phyloP scores from a whole-genome alignment of 2,329 filamentous ascomycete species.

The Penicillium sp. region DNA sequence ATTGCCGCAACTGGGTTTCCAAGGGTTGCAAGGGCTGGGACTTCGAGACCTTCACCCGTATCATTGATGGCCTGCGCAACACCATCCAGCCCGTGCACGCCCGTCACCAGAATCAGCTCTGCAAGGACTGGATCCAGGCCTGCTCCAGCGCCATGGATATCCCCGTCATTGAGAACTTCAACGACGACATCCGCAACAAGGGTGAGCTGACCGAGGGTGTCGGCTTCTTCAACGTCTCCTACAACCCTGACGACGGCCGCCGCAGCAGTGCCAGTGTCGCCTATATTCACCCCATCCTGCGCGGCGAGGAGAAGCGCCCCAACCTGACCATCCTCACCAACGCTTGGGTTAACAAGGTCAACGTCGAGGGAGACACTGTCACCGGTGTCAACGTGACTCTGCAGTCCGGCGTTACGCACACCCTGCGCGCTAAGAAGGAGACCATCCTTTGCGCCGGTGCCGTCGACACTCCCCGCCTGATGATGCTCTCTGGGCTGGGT shows the following conservation, averaged over 20 bases:
- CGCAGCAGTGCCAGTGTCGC: conserved; percentile 86
- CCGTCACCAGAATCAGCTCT: conserved; percentile 85
- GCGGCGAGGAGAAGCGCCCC: conserved; percentile 77
- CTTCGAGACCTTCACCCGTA: conserved; percentile 80
- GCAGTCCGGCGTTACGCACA: conserved; percentile 60
- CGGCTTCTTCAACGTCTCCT: conserved; percentile 88
- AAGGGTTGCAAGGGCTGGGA: conserved; percentile 84
- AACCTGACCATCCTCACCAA: conserved; percentile 88
- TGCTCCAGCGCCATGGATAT: conserved; percentile 80
- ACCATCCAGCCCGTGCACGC: conserved; percentile 87
- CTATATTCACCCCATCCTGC: conserved; percentile 89
- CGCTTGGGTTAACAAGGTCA: conserved; percentile 82
- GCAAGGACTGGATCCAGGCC: conserved; percentile 84
- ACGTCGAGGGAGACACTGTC: conserved; percentile 70
- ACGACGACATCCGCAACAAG: conserved; percentile 75
- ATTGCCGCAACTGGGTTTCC: conserved; percentile 81
- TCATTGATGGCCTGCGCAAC: conserved; percentile 83
- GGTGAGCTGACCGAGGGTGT: conserved; percentile 76
- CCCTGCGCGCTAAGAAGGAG: conserved; percentile 68
- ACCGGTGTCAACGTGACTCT: conserved; percentile 75
- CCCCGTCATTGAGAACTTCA: conserved; percentile 83
- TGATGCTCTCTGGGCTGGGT: conserved; percentile 60
- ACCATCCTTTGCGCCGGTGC: conserved; percentile 81
- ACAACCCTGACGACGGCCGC: conserved; percentile 85
- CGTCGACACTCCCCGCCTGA: conserved; percentile 75